Evolutionary conservation across 306 rosid genomes (phyloP).

Genomic region (Pyrus pyrifolia): DNA sequence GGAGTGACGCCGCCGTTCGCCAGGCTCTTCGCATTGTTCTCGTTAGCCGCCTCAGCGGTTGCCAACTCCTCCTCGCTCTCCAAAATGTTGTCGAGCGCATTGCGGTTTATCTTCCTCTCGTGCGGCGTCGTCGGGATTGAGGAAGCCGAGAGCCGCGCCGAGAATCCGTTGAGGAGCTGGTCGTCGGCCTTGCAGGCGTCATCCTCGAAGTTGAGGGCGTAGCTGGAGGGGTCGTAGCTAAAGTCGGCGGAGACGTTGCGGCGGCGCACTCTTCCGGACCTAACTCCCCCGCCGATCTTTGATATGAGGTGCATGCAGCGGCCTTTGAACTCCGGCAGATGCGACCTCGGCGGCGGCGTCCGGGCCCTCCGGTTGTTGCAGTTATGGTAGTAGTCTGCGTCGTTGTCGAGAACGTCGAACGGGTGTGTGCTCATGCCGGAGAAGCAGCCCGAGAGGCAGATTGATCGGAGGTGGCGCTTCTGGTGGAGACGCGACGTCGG

Average conservation of each 20-base stretch:
- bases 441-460: constrained; percentile 24
- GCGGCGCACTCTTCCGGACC: background rate
- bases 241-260: constrained; percentile 7
- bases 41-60: background rate
- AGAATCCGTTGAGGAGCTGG: background rate
- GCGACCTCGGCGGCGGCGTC: constrained; percentile 9
- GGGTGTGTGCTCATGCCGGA: constrained; percentile 9
- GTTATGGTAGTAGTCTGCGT: background rate
- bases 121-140: background rate
- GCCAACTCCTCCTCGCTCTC: background rate
- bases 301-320: constrained; percentile 14
- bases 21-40: background rate
- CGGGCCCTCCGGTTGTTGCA: background rate
- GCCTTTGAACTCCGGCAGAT: constrained; percentile 18
- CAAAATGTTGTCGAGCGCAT: background rate
- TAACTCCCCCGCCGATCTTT: background rate
- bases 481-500: constrained; percentile 1
- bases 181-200: background rate
- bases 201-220: constrained; percentile 14
- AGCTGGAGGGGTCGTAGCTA: constrained; percentile 11
- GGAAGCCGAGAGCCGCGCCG: background rate
- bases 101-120: background rate
- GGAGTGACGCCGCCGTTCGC: background rate
- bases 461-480: background rate
- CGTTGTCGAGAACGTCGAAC: background rate